phyloP scores from a whole-genome alignment of 352 stramenopile species.

The Pythium guiyangense region DNA sequence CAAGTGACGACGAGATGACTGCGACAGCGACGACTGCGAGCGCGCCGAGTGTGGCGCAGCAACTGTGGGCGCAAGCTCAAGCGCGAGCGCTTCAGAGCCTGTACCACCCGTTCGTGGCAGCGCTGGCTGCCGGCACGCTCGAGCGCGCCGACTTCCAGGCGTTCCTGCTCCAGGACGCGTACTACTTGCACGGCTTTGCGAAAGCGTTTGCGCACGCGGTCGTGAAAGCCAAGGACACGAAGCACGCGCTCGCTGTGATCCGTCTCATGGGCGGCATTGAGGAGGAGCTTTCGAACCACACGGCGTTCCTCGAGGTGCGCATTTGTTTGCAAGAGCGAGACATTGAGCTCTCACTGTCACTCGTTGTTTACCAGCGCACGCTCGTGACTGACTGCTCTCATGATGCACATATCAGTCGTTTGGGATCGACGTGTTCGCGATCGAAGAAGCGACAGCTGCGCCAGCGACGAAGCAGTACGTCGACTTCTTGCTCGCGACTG shows the following conservation, averaged over 20 bases:
- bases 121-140: conserved; percentile 30
- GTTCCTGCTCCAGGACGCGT: conserved; percentile 56
- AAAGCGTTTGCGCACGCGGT: conserved; percentile 45
- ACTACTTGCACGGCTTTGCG: conserved; percentile 44
- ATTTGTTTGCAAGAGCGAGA: neutral
- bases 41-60: conserved; percentile 7
- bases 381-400: neutral
- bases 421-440: conserved; percentile 31
- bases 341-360: neutral
- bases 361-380: neutral
- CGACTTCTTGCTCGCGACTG: conserved; percentile 41
- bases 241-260: conserved; percentile 33
- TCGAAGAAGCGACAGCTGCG: conserved; percentile 21
- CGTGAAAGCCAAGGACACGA: conserved; percentile 30
- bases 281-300: conserved; percentile 36
- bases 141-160: conserved; percentile 26
- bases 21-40: conserved; percentile 4
- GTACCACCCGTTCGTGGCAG: conserved; percentile 52
- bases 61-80: conserved; percentile 31
- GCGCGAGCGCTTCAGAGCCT: conserved; percentile 27
- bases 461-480: conserved; percentile 39
- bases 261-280: conserved; percentile 41
- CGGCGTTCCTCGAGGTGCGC: conserved; percentile 35
- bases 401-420: conserved; percentile 19
- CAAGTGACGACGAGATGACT: neutral